Conservation (phyloP, 306 rosid genomes). For the Castanopsis chinensis region DNA sequence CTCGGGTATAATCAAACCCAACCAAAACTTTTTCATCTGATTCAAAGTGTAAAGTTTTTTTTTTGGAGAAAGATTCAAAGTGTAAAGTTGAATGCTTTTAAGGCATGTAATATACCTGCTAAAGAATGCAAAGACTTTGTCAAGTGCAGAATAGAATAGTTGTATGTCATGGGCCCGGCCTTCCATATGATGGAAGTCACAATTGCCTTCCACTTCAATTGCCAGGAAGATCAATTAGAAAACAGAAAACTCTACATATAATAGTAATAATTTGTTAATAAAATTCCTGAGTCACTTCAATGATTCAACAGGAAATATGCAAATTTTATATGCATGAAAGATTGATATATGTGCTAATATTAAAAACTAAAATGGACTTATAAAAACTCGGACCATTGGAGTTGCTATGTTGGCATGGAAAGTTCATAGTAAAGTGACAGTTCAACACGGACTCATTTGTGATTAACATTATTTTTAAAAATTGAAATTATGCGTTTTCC, state of each 20-base stretch:
- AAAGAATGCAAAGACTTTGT: slow-evolving; percentile 8
- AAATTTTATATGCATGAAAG: too few relatives aligned
- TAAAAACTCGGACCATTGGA: too few relatives aligned
- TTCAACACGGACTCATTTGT: background rate
- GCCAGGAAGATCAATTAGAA: background rate
- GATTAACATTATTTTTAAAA: background rate
- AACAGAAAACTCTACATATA: background rate
- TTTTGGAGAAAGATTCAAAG: too few relatives aligned
- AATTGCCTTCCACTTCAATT: background rate
- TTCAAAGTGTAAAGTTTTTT: background rate
- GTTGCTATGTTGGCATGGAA: background rate
- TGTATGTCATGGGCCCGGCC: slow-evolving; percentile 9
- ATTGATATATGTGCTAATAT: too few relatives aligned
- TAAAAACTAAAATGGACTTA: too few relatives aligned
- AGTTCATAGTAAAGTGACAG: background rate
- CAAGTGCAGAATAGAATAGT: slow-evolving; percentile 38
- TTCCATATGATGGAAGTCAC: background rate
- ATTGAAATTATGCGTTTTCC: too few relatives aligned
- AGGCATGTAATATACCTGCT: background rate
- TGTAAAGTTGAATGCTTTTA: background rate
- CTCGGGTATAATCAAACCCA: too few relatives aligned
- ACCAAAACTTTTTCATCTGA: background rate
- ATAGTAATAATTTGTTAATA: background rate
- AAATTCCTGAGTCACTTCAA: too few relatives aligned
- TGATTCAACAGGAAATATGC: too few relatives aligned